phyloP scores from a whole-genome alignment of 768 basidiomycete genomes.

The Hygrocybe coccinea region DNA sequence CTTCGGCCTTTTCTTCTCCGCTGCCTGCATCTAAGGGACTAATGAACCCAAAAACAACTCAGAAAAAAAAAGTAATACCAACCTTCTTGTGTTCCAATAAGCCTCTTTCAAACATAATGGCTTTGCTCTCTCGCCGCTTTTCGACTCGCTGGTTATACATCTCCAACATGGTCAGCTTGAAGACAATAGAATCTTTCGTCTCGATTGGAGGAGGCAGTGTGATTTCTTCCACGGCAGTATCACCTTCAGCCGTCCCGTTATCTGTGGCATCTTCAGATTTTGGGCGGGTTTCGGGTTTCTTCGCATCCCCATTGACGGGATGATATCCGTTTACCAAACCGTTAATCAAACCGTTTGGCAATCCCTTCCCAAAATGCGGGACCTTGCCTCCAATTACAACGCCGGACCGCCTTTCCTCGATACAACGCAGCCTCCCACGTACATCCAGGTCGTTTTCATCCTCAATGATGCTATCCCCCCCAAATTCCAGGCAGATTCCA shows the following conservation, averaged over 20 bases:
- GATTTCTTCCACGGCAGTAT: constrained; percentile 59
- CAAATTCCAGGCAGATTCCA: constrained; percentile 79
- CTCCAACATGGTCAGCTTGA: constrained; percentile 86
- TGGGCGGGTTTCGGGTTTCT: constrained; percentile 28
- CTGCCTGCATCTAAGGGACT: constrained; percentile 71
- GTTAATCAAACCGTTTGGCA: constrained; percentile 41
- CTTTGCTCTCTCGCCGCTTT: constrained; percentile 79
- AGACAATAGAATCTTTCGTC: constrained; percentile 72
- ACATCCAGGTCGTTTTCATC: constrained; percentile 77
- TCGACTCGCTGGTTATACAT: constrained; percentile 88
- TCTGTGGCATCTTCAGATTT: constrained; percentile 49
- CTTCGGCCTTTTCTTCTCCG: constrained; percentile 83
- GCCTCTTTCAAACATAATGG: constrained; percentile 86
- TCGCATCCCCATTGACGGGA: constrained; percentile 31
- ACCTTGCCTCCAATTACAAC: constrained; percentile 31
- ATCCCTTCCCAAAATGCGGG: constrained; percentile 34
- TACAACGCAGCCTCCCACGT: constrained; percentile 48
- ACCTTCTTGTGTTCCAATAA: constrained; percentile 95
- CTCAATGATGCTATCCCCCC: constrained; percentile 75
- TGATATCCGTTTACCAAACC: constrained; percentile 23
- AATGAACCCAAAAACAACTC: constrained; percentile 12
- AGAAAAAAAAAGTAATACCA: neutral
- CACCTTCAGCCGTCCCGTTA: constrained; percentile 44
- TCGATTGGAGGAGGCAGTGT: constrained; percentile 76
- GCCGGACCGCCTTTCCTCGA: constrained; percentile 40